Conservation (phyloP, 1,284 basidiomycete genomes). For the Cryptococcus jaspeensis region DNA sequence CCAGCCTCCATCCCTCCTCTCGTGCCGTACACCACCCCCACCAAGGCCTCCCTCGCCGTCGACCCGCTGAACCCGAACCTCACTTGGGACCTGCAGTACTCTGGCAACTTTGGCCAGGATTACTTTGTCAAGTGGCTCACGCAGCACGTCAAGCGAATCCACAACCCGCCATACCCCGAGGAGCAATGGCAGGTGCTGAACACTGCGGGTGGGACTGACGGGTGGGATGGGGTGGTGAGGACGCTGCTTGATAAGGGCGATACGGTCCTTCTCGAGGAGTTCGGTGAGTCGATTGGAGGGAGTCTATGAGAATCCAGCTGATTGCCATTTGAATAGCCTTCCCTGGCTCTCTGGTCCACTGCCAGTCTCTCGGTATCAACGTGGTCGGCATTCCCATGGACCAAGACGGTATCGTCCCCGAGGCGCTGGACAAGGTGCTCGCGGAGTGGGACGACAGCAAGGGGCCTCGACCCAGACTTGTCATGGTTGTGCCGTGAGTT, state of each 20-base stretch:
- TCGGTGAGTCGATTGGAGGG: constrained; percentile 21
- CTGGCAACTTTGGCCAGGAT: constrained; percentile 24
- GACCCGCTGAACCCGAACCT: constrained; percentile 22
- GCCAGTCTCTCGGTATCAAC: constrained; percentile 56
- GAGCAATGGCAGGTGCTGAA: constrained; percentile 30
- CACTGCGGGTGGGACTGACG: constrained; percentile 40
- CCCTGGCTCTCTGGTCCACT: constrained; percentile 56
- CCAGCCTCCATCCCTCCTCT: constrained; percentile 17
- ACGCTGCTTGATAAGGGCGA: constrained; percentile 29
- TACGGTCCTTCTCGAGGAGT: constrained; percentile 38
- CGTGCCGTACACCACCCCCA: constrained; percentile 17
- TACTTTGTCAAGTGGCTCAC: constrained; percentile 28
- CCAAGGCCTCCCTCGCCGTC: constrained; percentile 7
- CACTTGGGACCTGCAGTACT: constrained; percentile 29
- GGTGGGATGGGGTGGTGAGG: constrained; percentile 30
- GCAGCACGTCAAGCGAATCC: constrained; percentile 27
- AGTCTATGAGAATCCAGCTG: not conserved
- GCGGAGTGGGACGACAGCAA: constrained; percentile 61
- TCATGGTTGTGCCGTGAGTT: constrained; percentile 31
- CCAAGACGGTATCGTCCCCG: constrained; percentile 63
- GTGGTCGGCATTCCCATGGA: constrained; percentile 67
- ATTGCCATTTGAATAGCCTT: constrained; percentile 50
- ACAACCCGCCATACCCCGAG: constrained; percentile 25
- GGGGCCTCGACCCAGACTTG: constrained; percentile 55
- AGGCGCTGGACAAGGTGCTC: constrained; percentile 61